These are phyloP conservation scores for Aspergillus awamori DNA, from an alignment of 2,329 filamentous ascomycete species.

Conservation along the genomic window DNA sequence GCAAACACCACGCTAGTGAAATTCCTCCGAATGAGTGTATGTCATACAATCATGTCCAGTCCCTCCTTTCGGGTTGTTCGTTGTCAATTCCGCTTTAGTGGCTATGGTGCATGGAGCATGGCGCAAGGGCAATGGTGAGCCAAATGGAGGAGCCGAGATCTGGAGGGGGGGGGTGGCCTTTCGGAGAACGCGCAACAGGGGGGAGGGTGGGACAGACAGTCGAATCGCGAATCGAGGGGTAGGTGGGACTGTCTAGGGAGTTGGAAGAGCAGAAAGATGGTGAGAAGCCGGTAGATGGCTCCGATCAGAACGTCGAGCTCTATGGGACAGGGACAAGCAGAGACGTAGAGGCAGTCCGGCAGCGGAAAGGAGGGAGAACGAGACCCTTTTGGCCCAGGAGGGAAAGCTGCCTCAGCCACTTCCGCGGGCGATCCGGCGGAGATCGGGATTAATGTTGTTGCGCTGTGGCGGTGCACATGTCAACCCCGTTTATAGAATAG, in stretches of 20 bases:
- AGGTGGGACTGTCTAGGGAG: background rate
- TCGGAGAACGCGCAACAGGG: slow-evolving; percentile 15
- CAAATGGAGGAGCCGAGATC: slow-evolving; percentile 9
- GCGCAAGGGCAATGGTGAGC: slow-evolving; percentile 16
- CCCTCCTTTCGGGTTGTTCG: background rate
- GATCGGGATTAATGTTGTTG: slow-evolving; percentile 33
- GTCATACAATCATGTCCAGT: slow-evolving; percentile 38
- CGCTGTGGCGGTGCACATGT: slow-evolving; percentile 34
- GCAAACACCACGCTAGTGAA: slow-evolving; percentile 6
- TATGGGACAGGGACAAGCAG: background rate
- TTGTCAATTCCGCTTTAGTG: background rate
- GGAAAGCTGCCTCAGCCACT: slow-evolving; percentile 27
- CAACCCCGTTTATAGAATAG: no score
- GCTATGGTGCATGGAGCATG: slow-evolving; percentile 31
- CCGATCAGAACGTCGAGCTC: background rate
- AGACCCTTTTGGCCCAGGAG: slow-evolving; percentile 18
- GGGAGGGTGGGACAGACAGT: slow-evolving; percentile 1
- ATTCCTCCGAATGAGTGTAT: slow-evolving; percentile 10
- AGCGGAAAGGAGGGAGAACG: slow-evolving; percentile 15
- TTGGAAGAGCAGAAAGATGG: background rate
- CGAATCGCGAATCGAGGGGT: background rate
- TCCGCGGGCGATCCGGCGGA: slow-evolving; percentile 35
- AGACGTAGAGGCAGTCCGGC: slow-evolving; percentile 4
- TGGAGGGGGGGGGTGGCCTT: slow-evolving; percentile 4
- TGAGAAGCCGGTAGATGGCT: background rate